Evolutionary conservation across 2,329 filamentous ascomycete species (phyloP).

Genomic region (Raffaelea arxii): DNA sequence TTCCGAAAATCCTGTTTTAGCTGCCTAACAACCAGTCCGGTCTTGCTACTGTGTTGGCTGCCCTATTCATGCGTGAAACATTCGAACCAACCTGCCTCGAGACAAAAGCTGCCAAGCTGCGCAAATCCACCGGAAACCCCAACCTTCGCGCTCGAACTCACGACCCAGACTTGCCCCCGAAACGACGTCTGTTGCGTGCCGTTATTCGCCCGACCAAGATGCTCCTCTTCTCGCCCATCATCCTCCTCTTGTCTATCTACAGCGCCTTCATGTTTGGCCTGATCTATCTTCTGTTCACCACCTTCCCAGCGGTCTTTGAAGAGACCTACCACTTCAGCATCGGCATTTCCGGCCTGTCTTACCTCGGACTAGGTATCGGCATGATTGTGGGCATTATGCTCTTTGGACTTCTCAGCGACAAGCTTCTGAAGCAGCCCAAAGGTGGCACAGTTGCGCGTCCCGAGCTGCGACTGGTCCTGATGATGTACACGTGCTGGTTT

Average conservation of each 20-base stretch:
- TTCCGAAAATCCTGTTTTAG: no score
- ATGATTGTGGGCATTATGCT: conserved; percentile 30
- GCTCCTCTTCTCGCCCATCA: conserved; percentile 42
- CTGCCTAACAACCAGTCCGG: no score
- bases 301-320: conserved; percentile 40
- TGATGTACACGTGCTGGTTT: conserved; percentile 27
- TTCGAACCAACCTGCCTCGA: conserved; percentile 17
- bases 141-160: conserved; percentile 29
- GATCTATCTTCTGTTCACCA: conserved; percentile 45
- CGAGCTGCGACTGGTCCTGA: conserved; percentile 32
- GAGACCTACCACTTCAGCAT: conserved; percentile 38
- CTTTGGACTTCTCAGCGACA: conserved; percentile 48
- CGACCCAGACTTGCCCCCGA: conserved; percentile 28
- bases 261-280: conserved; percentile 45
- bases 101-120: conserved; percentile 25
- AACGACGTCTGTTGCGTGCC: conserved; percentile 41
- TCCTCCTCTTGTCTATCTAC: conserved; percentile 40
- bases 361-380: conserved; percentile 41
- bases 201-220: conserved; percentile 33
- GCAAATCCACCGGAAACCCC: conserved; percentile 23
- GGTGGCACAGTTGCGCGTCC: conserved; percentile 14
- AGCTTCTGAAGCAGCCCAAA: conserved; percentile 35
- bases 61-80: conserved; percentile 4
- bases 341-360: conserved; percentile 34
- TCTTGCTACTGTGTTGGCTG: no score